Evolutionary conservation across 164 flowering plant genomes (phyloP).

Genomic region (Liquidambar formosana): DNA sequence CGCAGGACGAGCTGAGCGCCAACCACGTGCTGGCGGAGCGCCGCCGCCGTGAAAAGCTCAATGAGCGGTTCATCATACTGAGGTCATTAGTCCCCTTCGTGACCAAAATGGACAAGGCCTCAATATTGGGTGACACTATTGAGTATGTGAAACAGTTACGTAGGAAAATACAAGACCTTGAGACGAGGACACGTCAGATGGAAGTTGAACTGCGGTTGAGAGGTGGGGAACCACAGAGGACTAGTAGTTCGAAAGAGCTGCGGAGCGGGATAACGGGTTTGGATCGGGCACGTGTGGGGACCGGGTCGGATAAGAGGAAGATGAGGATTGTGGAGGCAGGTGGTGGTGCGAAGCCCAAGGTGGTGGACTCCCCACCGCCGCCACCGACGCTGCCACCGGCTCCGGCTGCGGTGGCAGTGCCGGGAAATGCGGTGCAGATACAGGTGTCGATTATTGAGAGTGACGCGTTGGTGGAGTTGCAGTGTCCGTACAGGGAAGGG

Average conservation of each 20-base stretch:
- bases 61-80: conserved; percentile 67
- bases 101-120: conserved; percentile 98
- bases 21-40: conserved; percentile 83
- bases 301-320: conserved; percentile 54
- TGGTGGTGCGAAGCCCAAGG: conserved; percentile 41
- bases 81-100: conserved; percentile 80
- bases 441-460: conserved; percentile 92
- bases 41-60: conserved; percentile 74
- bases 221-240: conserved; percentile 5
- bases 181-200: conserved; percentile 39
- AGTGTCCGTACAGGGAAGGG: conserved; percentile 71
- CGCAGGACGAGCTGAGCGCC: conserved; percentile 73
- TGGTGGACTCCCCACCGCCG: conserved; percentile 27
- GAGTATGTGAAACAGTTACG: conserved; percentile 91
- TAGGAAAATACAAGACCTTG: conserved; percentile 73
- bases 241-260: conserved; percentile 27
- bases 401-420: not conserved
- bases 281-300: conserved; percentile 20
- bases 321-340: conserved; percentile 54
- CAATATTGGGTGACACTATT: conserved; percentile 91
- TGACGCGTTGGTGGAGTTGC: conserved; percentile 82
- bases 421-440: conserved; percentile 25
- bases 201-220: conserved; percentile 36
- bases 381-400: not conserved
- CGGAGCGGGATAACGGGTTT: conserved; percentile 20